Evolutionary conservation across 164 flowering plant genomes (phyloP).

Genomic region (Platanus orientalis): DNA sequence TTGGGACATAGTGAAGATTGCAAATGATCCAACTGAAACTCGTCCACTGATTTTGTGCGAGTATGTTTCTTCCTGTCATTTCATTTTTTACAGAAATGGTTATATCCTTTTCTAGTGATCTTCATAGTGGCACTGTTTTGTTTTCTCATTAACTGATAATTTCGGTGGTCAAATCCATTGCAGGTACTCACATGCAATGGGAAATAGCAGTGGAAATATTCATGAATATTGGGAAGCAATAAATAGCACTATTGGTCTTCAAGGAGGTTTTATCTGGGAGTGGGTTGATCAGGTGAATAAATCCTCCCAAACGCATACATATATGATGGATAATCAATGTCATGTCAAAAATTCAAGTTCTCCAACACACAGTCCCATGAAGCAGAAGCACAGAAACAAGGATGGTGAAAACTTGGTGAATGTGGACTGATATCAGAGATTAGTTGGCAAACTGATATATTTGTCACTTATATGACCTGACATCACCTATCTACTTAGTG

Average conservation of each 20-base stretch:
- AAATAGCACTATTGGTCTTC: conserved; percentile 85
- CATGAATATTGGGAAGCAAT: conserved; percentile 92
- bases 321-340: not conserved
- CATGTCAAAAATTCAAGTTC: not conserved
- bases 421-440: too few species aligned
- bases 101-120: not conserved
- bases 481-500: too few species aligned
- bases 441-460: too few species aligned
- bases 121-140: not conserved
- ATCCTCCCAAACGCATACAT: not conserved
- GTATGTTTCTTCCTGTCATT: conserved; percentile 38
- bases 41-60: conserved; percentile 98
- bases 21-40: conserved; percentile 73
- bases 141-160: too few species aligned
- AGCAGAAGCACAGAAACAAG: too few species aligned
- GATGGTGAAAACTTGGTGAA: too few species aligned
- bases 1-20: conserved; percentile 86
- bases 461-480: too few species aligned
- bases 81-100: not conserved
- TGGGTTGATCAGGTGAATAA: conserved; percentile 90
- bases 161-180: not conserved
- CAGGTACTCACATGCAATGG: conserved; percentile 99
- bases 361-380: too few species aligned
- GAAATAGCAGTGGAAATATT: conserved; percentile 88
- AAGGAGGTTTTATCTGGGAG: conserved; percentile 99